Conservation (phyloP, 768 basidiomycete genomes). For the Pisolithus tinctorius region DNA sequence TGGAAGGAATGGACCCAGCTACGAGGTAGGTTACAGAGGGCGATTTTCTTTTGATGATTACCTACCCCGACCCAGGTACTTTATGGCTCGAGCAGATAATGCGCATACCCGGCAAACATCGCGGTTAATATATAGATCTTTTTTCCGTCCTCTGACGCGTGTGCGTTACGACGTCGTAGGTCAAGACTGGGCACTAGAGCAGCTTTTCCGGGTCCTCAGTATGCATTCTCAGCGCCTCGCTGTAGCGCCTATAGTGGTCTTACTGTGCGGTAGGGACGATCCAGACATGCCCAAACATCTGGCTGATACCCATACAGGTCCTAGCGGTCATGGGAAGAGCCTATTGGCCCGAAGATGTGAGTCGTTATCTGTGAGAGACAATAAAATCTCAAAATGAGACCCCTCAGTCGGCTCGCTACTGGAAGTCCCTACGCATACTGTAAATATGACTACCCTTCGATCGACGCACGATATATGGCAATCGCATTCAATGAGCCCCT, state of each 20-base stretch:
- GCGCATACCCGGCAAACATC: constrained; percentile 60
- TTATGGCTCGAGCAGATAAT: constrained; percentile 59
- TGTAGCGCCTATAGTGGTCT: constrained; percentile 65
- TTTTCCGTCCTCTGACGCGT: constrained; percentile 68
- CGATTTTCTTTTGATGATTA: neutral
- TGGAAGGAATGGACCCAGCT: constrained; percentile 66
- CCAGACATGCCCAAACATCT: neutral
- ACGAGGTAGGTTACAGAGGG: constrained; percentile 44
- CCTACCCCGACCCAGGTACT: constrained; percentile 47
- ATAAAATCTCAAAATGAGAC: constrained; percentile 5
- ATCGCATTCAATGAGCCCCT: constrained; percentile 74
- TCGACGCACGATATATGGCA: constrained; percentile 77
- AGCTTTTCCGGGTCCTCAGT: constrained; percentile 68
- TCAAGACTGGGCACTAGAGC: constrained; percentile 75
- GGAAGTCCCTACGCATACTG: constrained; percentile 76
- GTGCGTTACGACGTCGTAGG: constrained; percentile 78
- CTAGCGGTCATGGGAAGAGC: constrained; percentile 84
- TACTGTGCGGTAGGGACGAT: constrained; percentile 58
- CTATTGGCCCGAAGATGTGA: constrained; percentile 73
- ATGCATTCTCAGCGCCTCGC: constrained; percentile 63
- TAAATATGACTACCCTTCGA: constrained; percentile 80
- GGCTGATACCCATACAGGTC: constrained; percentile 39
- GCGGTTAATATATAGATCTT: constrained; percentile 65
- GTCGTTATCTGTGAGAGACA: constrained; percentile 19
- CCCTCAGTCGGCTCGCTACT: constrained; percentile 64